phyloP scores from a whole-genome alignment of 1,139 yeast species.

The Protomyces lactucae-debilis region DNA sequence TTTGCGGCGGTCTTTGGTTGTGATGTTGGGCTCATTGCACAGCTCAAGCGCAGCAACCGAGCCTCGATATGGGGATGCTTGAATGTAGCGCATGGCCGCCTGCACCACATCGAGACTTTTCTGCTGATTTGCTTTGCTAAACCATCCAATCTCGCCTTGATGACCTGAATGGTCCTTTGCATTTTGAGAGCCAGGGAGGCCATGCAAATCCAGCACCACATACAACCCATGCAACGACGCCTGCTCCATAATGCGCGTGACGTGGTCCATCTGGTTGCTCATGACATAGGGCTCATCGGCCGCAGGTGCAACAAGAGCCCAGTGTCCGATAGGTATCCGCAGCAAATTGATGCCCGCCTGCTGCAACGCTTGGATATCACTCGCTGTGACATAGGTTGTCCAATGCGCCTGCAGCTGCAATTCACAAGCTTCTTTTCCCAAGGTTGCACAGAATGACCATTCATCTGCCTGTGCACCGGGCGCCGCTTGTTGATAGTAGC shows the following conservation, averaged over 20 bases:
- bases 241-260: constrained; percentile 74
- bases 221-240: constrained; percentile 57
- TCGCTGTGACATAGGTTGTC: constrained; percentile 66
- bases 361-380: constrained; percentile 60
- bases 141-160: constrained; percentile 61
- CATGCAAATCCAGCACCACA: constrained; percentile 84
- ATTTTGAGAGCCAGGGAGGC: constrained; percentile 89
- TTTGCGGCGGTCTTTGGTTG: constrained; percentile 1
- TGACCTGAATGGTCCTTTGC: constrained; percentile 89
- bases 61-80: constrained; percentile 3
- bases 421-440: constrained; percentile 49
- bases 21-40: constrained; percentile 20
- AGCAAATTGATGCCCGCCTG: constrained; percentile 75
- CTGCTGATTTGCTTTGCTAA: constrained; percentile 1
- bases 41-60: constrained; percentile 21
- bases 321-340: constrained; percentile 84
- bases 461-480: constrained; percentile 40
- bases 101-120: constrained; percentile 10
- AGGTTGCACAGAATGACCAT: constrained; percentile 44
- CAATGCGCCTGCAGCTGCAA: constrained; percentile 58
- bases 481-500: constrained; percentile 54
- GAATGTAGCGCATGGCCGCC: constrained; percentile 19
- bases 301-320: constrained; percentile 64
- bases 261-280: constrained; percentile 66
- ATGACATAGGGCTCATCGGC: constrained; percentile 68